phyloP scores from a whole-genome alignment of 176 grass and related monocot species.

The Lolium multiflorum region DNA sequence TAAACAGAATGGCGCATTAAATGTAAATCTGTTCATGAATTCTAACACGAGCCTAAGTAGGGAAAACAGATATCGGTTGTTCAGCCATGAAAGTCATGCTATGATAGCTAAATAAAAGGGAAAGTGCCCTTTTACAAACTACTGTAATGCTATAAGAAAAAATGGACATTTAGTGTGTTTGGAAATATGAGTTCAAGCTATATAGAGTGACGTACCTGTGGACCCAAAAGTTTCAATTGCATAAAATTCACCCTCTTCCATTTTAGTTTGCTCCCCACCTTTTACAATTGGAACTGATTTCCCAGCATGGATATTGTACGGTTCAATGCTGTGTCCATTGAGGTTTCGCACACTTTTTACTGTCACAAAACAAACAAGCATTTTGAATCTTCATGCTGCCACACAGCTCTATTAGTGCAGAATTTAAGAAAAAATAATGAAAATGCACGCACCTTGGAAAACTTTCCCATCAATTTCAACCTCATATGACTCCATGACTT shows the following conservation, averaged over 20 bases:
- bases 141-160: background rate
- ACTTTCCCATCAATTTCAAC: slow-evolving; percentile 98
- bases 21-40: slow-evolving; percentile 13
- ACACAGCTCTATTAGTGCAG: background rate
- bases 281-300: slow-evolving; percentile 97
- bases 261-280: slow-evolving; percentile 98
- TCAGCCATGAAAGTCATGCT: background rate
- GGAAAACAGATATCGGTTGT: background rate
- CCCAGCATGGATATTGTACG: slow-evolving; percentile 96
- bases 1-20: slow-evolving; percentile 9
- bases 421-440: background rate
- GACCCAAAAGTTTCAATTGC: slow-evolving; percentile 98
- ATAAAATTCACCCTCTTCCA: slow-evolving; percentile 98
- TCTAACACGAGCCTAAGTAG: background rate
- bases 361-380: slow-evolving; percentile 39
- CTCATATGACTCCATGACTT: slow-evolving; percentile 99
- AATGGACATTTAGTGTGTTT: background rate
- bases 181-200: background rate
- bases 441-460: slow-evolving; percentile 73
- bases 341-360: slow-evolving; percentile 97
- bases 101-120: slow-evolving; percentile 12
- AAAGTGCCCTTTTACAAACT: background rate
- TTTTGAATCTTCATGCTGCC: background rate
- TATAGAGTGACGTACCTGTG: slow-evolving; percentile 60
- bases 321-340: slow-evolving; percentile 98